Percentiles rank a stretch among this genome's conserved stretches.
Evolutionary conservation across 192 early-diverging fungal species (phyloP).

Genomic region (Thoreauomyces humboldtii): DNA sequence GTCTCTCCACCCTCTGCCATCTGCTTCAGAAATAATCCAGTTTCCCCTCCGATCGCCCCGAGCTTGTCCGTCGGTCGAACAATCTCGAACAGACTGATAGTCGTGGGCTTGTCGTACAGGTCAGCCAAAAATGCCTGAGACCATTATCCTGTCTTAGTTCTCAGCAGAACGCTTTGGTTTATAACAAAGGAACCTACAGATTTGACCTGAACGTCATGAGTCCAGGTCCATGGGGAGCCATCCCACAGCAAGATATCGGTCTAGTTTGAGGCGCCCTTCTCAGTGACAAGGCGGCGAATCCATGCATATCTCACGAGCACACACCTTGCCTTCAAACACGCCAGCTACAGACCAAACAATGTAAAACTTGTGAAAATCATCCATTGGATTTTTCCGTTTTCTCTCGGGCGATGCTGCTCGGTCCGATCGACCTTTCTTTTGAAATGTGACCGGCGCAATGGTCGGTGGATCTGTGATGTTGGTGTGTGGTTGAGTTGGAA

Average conservation of each 20-base stretch:
- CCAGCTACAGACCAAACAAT: conserved; percentile 28
- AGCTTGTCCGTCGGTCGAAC: neutral
- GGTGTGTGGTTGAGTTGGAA: too few species aligned
- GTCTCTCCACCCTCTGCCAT: neutral
- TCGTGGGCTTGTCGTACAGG: conserved; percentile 34
- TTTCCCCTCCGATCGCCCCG: neutral
- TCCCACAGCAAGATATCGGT: conserved; percentile 27
- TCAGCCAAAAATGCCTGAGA: conserved; percentile 24
- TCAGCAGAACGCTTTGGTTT: too few species aligned
- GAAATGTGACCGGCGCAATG: neutral
- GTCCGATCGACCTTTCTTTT: neutral
- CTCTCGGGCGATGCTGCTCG: neutral
- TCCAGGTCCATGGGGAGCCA: conserved; percentile 13
- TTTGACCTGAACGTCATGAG: conserved; percentile 33
- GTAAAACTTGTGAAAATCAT: conserved; percentile 32
- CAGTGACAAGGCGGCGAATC: too few species aligned
- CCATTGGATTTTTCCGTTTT: conserved; percentile 10
- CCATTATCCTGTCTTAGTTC: too few species aligned
- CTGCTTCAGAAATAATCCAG: neutral
- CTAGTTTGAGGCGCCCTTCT: too few species aligned
- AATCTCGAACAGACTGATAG: conserved; percentile 25
- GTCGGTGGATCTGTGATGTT: too few species aligned
- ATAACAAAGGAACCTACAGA: conserved; percentile 17
- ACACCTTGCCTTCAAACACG: conserved; percentile 31
- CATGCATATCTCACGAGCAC: neutral